These are phyloP conservation scores for Apiospora sp. DNA, from an alignment of 2,329 filamentous ascomycete genomes.

Conservation along the genomic window DNA sequence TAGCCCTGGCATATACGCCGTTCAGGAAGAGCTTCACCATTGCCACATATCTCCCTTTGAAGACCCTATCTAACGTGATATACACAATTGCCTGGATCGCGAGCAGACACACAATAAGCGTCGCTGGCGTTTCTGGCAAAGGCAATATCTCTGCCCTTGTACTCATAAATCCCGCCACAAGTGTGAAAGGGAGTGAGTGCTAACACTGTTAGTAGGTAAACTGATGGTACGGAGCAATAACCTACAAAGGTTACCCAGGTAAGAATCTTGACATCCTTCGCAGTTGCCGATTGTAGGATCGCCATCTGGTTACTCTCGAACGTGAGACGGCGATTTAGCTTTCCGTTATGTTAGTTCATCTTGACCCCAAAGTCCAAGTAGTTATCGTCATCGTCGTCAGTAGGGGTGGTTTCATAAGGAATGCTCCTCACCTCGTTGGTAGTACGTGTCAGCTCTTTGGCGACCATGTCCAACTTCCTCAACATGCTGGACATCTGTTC, in stretches of 20 bases:
- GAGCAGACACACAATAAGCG: too few species aligned
- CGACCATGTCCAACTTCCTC: not conserved
- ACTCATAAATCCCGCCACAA: not conserved
- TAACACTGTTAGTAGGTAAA: not conserved
- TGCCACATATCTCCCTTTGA: too few species aligned
- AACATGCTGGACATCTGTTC: not conserved
- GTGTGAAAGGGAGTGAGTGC: not conserved
- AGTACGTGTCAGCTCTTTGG: not conserved
- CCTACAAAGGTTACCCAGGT: not conserved
- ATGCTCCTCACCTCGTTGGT: not conserved
- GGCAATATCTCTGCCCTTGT: not conserved
- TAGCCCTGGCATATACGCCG: too few species aligned
- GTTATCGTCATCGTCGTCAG: too few species aligned
- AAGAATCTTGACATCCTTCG: not conserved
- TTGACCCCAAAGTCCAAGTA: too few species aligned
- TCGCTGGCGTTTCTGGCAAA: not conserved
- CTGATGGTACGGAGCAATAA: not conserved
- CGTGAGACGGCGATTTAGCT: not conserved
- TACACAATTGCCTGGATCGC: too few species aligned
- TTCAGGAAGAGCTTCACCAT: too few species aligned
- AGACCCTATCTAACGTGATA: too few species aligned
- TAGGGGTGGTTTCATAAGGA: too few species aligned
- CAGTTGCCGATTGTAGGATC: not conserved
- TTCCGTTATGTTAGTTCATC: too few species aligned
- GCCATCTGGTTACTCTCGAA: not conserved